Evolutionary conservation across 768 basidiomycete species (phyloP).

Genomic region (Tricholoma terreum): DNA sequence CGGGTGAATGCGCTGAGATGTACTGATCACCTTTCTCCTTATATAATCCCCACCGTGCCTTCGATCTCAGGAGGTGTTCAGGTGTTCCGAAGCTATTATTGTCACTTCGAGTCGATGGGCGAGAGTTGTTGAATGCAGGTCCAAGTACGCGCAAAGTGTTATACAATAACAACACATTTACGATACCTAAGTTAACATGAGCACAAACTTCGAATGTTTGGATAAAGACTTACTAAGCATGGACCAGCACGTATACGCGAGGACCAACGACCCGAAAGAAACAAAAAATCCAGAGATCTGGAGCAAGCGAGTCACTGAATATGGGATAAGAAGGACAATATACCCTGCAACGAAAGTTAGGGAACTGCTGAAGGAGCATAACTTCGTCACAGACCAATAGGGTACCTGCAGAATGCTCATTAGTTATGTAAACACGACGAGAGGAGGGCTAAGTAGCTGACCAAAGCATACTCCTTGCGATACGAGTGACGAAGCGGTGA

Average conservation of each 20-base stretch:
- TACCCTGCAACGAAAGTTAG: slow-evolving; percentile 43
- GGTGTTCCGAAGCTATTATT: slow-evolving; percentile 28
- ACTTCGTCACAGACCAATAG: slow-evolving; percentile 42
- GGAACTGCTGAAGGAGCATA: background rate
- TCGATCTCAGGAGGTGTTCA: slow-evolving; percentile 16
- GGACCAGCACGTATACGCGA: slow-evolving; percentile 46
- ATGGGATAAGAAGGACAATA: slow-evolving; percentile 55
- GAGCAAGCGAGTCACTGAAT: slow-evolving; percentile 47
- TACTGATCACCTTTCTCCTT: slow-evolving; percentile 22
- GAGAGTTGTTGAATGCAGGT: slow-evolving; percentile 40
- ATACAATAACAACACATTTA: slow-evolving; percentile 63
- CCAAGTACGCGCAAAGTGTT: slow-evolving; percentile 65
- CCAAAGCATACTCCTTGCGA: slow-evolving; percentile 72
- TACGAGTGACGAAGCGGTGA: slow-evolving; percentile 55
- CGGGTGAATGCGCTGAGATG: slow-evolving; percentile 9
- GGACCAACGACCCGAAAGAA: slow-evolving; percentile 44
- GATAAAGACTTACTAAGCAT: slow-evolving; percentile 45
- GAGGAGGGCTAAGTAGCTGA: slow-evolving; percentile 27
- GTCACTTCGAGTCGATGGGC: slow-evolving; percentile 27
- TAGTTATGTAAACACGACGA: slow-evolving; percentile 6
- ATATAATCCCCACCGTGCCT: slow-evolving; percentile 2
- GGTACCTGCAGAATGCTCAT: slow-evolving; percentile 45
- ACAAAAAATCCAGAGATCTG: slow-evolving; percentile 46
- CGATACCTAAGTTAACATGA: slow-evolving; percentile 43
- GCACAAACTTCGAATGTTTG: background rate